Base-by-base conservation (phyloP, 306 rosid genomes). In the Trichosanthes truncata region DNA sequence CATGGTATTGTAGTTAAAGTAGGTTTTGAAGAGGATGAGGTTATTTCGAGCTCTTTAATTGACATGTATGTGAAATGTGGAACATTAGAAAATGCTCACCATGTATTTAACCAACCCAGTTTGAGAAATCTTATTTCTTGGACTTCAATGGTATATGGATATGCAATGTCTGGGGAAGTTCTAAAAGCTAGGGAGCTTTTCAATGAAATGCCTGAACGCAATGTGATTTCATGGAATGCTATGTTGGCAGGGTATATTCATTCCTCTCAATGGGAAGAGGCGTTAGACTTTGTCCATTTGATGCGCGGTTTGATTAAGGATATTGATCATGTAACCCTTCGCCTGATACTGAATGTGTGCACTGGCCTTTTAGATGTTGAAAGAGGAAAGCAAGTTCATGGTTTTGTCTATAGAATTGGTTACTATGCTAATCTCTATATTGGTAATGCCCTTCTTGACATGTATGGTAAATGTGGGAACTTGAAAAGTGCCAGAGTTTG, bases 391-490 rank as follows among this genome's bases (percentile, higher is more conserved):
- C 89, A 85, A 74, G 77, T 89, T 71, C 96, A 92, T 81, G 89
- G 91, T 20, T 90, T 82, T 83, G 78, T 90, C 38, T 89, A 88
- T 79, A 82, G 93, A 73, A 85, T 43, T 73, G 86, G 89, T 29
- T 86, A 81, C 60, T 87, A 79, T 81, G 80, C 80, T 18, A 83
- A 87, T 80, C 80, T 87, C 35, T 75, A 74, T 85, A 86, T 93
- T 57, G 78, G 92, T 68, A 93, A 90, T 86, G 96, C 92, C 76
- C 83, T 90, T 81, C 88, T 93, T 80, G 87, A 93, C 89, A 91
- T 91, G 96, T 91, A 93, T 63, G 91, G 94, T 68, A 86, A 91
- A 81, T 93, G 96, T 77, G 91, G 94, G 81, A 87, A 87, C 90
- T 82, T 93, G 80, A 91, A 74, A 79, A 84, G 88, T 26, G 86